These are phyloP conservation scores for Debaryomyces maramus DNA, from an alignment of 805 yeast species.

Conservation along the genomic window DNA sequence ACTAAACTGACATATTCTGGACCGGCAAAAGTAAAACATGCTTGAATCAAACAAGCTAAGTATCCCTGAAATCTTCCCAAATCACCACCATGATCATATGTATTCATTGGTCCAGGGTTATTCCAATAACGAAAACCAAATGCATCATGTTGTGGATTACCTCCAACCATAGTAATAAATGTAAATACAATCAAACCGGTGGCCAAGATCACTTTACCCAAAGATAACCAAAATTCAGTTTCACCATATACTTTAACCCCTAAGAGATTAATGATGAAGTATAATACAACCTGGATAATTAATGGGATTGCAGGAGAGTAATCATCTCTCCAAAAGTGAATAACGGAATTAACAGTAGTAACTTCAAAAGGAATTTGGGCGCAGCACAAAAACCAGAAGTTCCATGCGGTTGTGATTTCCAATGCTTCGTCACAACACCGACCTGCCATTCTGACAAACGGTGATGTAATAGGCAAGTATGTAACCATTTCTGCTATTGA, in stretches of 20 bases:
- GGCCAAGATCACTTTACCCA: conserved; percentile 72
- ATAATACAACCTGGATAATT: conserved; percentile 61
- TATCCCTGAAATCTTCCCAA: conserved; percentile 74
- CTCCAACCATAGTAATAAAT: conserved; percentile 82
- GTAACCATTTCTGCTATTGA: conserved; percentile 80
- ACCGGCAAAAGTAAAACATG: conserved; percentile 79
- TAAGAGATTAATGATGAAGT: conserved; percentile 63
- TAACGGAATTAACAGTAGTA: conserved; percentile 73
- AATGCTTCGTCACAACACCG: conserved; percentile 74
- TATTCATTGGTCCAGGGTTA: conserved; percentile 39
- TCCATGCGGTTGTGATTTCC: conserved; percentile 77
- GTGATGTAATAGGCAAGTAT: conserved; percentile 73
- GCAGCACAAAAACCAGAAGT: conserved; percentile 74
- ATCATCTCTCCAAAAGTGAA: conserved; percentile 80
- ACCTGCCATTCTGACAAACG: conserved; percentile 72
- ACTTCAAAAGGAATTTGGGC: conserved; percentile 82
- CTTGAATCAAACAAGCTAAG: conserved; percentile 64
- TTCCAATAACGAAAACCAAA: conserved; percentile 51
- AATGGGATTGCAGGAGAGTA: conserved; percentile 72
- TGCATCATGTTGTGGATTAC: conserved; percentile 66
- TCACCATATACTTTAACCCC: conserved; percentile 81
- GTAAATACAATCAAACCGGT: conserved; percentile 76
- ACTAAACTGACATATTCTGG: conserved; percentile 85
- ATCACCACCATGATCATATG: conserved; percentile 40
- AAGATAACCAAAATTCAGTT: conserved; percentile 68